These are phyloP conservation scores for Mercurialis annua DNA, from an alignment of 345 rosid species.

Conservation along the genomic window DNA sequence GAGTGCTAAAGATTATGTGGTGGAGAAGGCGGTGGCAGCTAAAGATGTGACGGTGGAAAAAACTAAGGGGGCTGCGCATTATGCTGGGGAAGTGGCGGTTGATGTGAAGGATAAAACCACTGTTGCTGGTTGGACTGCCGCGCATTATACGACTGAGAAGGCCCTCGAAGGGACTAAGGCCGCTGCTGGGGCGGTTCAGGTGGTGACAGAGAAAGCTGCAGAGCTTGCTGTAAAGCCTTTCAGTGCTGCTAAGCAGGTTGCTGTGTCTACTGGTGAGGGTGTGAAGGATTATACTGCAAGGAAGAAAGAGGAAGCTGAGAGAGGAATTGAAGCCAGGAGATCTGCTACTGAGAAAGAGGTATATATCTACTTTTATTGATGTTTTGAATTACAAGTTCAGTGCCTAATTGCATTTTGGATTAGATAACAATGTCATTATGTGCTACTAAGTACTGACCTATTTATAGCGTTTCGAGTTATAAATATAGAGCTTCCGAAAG, in stretches of 20 bases:
- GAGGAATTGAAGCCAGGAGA: constrained; percentile 35
- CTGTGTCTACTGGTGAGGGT: constrained; percentile 46
- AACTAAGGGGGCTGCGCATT: constrained; percentile 47
- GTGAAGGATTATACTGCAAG: constrained; percentile 58
- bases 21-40: constrained; percentile 30
- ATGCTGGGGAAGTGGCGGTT: constrained; percentile 41
- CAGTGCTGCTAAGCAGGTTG: constrained; percentile 54
- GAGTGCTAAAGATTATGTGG: constrained; percentile 25
- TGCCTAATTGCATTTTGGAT: no score
- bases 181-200: constrained; percentile 46
- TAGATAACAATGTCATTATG: no score
- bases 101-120: constrained; percentile 55
- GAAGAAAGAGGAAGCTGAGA: constrained; percentile 67
- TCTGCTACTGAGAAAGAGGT: constrained; percentile 31
- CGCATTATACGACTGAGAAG: constrained; percentile 55
- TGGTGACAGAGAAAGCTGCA: constrained; percentile 48
- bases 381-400: no score
- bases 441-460: no score
- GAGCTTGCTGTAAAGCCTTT: constrained; percentile 65
- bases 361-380: not conserved
- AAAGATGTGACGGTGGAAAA: constrained; percentile 50
- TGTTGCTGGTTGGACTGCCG: constrained; percentile 66
- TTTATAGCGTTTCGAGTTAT: no score
- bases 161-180: constrained; percentile 58
- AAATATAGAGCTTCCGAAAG: no score